Conservation (phyloP, 805 yeast genomes). For the Wilhelminamyces savonicus region DNA sequence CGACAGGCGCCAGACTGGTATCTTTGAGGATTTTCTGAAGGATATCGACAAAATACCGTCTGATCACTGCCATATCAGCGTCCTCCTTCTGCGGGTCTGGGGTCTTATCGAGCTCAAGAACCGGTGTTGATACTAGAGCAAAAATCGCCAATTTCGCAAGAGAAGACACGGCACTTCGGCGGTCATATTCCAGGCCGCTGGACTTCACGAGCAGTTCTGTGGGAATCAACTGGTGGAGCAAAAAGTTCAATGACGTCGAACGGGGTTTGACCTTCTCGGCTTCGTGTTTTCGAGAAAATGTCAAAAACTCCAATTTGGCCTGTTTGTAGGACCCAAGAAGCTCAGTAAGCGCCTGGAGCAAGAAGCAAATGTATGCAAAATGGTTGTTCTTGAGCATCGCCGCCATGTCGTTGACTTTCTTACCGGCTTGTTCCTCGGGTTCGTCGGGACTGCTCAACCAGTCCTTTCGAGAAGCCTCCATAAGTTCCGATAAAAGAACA, state of each 20-base stretch:
- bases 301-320: conserved; percentile 74
- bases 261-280: conserved; percentile 54
- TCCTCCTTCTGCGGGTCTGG: conserved; percentile 49
- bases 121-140: conserved; percentile 54
- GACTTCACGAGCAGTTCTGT: conserved; percentile 38
- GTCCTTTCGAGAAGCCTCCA: conserved; percentile 37
- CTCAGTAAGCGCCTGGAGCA: conserved; percentile 65
- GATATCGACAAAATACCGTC: conserved; percentile 69
- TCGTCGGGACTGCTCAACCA: conserved; percentile 25
- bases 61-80: conserved; percentile 63
- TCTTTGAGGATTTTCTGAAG: conserved; percentile 58
- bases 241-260: conserved; percentile 68
- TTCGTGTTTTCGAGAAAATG: conserved; percentile 57
- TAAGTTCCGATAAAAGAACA: conserved; percentile 56
- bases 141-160: conserved; percentile 56
- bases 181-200: conserved; percentile 34
- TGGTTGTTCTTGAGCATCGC: conserved; percentile 45
- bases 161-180: conserved; percentile 52
- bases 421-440: conserved; percentile 8
- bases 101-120: conserved; percentile 41
- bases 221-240: conserved; percentile 68
- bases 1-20: conserved; percentile 18
- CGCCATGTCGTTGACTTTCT: conserved; percentile 13
- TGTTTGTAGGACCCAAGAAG: conserved; percentile 71
- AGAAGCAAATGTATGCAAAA: conserved; percentile 61